These are phyloP conservation scores for Rhodotorula babjevae DNA, from an alignment of 768 basidiomycete genomes.

Conservation along the genomic window DNA sequence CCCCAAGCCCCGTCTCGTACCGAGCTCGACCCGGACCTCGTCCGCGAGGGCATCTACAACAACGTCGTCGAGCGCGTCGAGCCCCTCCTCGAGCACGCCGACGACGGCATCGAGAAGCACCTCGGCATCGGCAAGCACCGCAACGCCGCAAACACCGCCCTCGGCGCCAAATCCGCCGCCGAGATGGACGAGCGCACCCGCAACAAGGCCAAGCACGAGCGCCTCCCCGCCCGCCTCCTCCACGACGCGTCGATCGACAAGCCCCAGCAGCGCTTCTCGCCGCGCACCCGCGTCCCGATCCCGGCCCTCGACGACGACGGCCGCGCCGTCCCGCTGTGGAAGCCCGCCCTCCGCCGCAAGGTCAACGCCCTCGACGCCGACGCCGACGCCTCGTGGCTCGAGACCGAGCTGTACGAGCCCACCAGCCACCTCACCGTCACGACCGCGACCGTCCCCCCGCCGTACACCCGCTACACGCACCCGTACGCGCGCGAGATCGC, in stretches of 20 bases:
- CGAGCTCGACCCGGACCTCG: conserved; percentile 69
- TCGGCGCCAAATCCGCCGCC: conserved; percentile 36
- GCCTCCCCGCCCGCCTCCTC: conserved; percentile 50
- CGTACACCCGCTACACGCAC: conserved; percentile 32
- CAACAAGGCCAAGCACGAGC: conserved; percentile 3
- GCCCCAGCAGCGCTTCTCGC: conserved; percentile 72
- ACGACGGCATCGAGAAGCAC: conserved; percentile 74
- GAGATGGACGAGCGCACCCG: conserved; percentile 19
- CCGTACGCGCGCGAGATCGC: conserved; percentile 35
- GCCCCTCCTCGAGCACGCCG: conserved; percentile 74
- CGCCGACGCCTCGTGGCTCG: conserved; percentile 54
- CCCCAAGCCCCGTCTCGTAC: not conserved
- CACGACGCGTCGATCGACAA: conserved; percentile 72
- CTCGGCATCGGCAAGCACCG: conserved; percentile 61
- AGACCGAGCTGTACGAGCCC: conserved; percentile 52
- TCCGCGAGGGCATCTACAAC: conserved; percentile 66
- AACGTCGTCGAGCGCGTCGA: conserved; percentile 80
- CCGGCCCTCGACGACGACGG: conserved; percentile 2
- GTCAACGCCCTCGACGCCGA: conserved; percentile 63
- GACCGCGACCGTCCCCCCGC: conserved; percentile 15
- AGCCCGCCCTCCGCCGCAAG: conserved; percentile 67
- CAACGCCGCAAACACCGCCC: conserved; percentile 32
- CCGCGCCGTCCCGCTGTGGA: conserved; percentile 57
- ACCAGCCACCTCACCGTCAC: conserved; percentile 10
- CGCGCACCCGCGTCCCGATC: conserved; percentile 45